These are phyloP conservation scores for Alternaria sp. DNA, from an alignment of 2,329 filamentous ascomycete genomes.

Conservation along the genomic window DNA sequence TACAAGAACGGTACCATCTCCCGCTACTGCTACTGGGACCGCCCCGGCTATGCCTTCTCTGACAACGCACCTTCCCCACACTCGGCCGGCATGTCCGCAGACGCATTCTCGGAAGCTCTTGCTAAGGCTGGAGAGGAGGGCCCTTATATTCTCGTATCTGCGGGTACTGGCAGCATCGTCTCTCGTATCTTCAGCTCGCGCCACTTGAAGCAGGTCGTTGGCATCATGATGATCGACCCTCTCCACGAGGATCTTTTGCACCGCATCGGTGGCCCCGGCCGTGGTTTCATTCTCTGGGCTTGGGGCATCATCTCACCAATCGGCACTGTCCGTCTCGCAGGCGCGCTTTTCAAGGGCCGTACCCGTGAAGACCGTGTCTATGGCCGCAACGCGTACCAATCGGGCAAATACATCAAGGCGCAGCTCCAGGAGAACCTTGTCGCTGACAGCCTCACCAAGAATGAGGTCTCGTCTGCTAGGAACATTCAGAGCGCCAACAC, in stretches of 20 bases:
- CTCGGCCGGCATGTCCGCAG: conserved; percentile 90
- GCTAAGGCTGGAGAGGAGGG: conserved; percentile 80
- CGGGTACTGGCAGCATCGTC: conserved; percentile 86
- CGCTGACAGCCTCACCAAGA: conserved; percentile 80
- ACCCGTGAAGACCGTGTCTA: conserved; percentile 83
- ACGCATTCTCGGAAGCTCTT: conserved; percentile 86
- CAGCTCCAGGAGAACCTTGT: conserved; percentile 93
- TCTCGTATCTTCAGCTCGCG: conserved; percentile 89
- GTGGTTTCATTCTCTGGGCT: conserved; percentile 86
- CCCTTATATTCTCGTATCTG: conserved; percentile 86
- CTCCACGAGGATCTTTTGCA: conserved; percentile 85
- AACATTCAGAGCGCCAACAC: conserved; percentile 79
- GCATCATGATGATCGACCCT: conserved; percentile 84
- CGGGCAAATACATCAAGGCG: conserved; percentile 84
- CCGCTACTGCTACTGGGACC: conserved; percentile 94
- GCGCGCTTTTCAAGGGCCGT: conserved; percentile 81
- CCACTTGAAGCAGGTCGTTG: conserved; percentile 75
- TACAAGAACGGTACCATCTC: conserved; percentile 80
- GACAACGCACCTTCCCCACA: conserved; percentile 94
- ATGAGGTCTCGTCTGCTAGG: conserved; percentile 78
- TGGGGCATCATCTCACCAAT: conserved; percentile 86
- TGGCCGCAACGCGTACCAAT: conserved; percentile 78
- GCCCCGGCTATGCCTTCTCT: conserved; percentile 85
- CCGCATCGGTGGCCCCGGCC: conserved; percentile 68
- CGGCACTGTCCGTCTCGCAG: conserved; percentile 79